Percentiles rank a stretch among this genome's conserved stretches.
These are phyloP conservation scores for Cladophialophora yegresii DNA, from an alignment of 2,329 filamentous ascomycete genomes.

Conservation along the genomic window DNA sequence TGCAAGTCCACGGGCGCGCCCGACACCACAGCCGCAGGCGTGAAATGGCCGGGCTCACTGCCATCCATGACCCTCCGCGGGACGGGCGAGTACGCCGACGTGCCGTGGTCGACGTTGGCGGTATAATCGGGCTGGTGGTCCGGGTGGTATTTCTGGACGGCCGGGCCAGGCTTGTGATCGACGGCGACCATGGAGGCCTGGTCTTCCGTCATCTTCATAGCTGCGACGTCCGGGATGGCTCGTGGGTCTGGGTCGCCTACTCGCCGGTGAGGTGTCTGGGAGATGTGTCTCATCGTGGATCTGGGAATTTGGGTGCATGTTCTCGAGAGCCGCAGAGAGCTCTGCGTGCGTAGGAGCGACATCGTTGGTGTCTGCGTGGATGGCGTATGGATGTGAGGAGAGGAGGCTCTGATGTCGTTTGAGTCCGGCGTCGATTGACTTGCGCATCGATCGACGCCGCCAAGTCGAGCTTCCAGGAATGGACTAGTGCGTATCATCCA, in stretches of 20 bases:
- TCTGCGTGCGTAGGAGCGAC: conserved; percentile 65
- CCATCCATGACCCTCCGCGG: conserved; percentile 89
- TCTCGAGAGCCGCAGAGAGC: conserved; percentile 36
- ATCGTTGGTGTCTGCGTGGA: conserved; percentile 51
- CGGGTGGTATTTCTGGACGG: conserved; percentile 53
- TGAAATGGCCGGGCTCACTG: conserved; percentile 72
- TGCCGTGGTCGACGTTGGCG: conserved; percentile 80
- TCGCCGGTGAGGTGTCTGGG: conserved; percentile 53
- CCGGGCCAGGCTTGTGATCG: conserved; percentile 47
- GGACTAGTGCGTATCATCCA: background rate
- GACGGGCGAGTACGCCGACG: conserved; percentile 87
- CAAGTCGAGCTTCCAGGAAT: background rate
- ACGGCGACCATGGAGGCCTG: conserved; percentile 49
- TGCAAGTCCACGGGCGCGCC: conserved; percentile 93
- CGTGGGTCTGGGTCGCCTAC: conserved; percentile 39
- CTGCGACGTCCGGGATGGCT: conserved; percentile 47
- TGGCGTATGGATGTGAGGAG: background rate
- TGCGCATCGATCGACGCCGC: background rate
- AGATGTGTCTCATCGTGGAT: conserved; percentile 48
- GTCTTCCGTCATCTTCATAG: conserved; percentile 46
- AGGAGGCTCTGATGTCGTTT: background rate
- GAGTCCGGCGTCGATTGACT: background rate
- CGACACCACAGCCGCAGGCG: conserved; percentile 83
- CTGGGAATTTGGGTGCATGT: conserved; percentile 37
- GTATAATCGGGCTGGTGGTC: conserved; percentile 79